Evolutionary conservation across 345 rosid species (phyloP).

Genomic region (Populus euphratica): DNA sequence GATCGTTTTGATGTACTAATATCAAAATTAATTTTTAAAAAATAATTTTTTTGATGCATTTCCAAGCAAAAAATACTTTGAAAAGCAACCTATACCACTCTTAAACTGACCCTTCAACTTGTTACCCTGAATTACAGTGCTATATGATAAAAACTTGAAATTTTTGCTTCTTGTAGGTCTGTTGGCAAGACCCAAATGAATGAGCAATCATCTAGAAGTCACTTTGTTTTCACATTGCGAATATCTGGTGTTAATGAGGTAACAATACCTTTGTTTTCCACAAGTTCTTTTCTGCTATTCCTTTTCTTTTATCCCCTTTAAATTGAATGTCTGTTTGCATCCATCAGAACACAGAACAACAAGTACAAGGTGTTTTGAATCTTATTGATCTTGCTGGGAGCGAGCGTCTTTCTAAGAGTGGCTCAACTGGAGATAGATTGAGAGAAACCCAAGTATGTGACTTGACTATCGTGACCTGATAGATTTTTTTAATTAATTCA

Average conservation of each 20-base stretch:
- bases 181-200: slow-evolving; percentile 96
- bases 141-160: background rate
- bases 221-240: slow-evolving; percentile 81
- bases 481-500: background rate
- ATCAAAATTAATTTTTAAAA: no score
- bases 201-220: slow-evolving; percentile 97
- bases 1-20: no score
- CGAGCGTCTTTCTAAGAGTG: slow-evolving; percentile 94
- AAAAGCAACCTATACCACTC: no score
- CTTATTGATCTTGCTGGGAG: slow-evolving; percentile 99
- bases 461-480: background rate
- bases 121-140: background rate
- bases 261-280: background rate
- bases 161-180: slow-evolving; percentile 45
- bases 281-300: background rate
- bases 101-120: background rate
- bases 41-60: no score
- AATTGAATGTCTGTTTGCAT: slow-evolving; percentile 9
- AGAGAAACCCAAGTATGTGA: slow-evolving; percentile 83
- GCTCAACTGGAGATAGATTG: slow-evolving; percentile 90
- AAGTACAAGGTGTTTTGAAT: slow-evolving; percentile 92
- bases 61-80: no score
- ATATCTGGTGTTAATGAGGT: slow-evolving; percentile 92
- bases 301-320: background rate
- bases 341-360: slow-evolving; percentile 84